A percentile compares a stretch with the other conserved stretches of the same genome.
Conservation (phyloP, 2,329 filamentous ascomycete species). For the Verticillium nubilum region DNA sequence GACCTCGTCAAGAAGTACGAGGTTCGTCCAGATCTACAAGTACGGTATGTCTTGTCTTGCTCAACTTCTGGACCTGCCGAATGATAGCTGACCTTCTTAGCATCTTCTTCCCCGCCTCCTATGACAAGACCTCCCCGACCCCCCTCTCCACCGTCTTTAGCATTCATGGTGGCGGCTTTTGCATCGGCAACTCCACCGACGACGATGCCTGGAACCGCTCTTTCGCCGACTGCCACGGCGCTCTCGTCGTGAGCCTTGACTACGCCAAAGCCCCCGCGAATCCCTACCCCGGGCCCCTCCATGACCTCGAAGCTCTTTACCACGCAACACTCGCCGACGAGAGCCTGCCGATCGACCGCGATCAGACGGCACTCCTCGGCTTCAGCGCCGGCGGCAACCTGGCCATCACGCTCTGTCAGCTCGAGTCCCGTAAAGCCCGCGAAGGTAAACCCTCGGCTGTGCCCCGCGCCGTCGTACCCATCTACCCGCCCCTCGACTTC, state of each 20-base stretch:
- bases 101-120: slow-evolving; percentile 33
- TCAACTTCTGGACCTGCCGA: neutral
- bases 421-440: slow-evolving; percentile 14
- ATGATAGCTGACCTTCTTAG: slow-evolving; percentile 6
- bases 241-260: slow-evolving; percentile 41
- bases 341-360: slow-evolving; percentile 37
- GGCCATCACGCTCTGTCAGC: slow-evolving; percentile 32
- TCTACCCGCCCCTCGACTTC: slow-evolving; percentile 36
- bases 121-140: slow-evolving; percentile 21
- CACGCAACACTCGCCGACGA: slow-evolving; percentile 34
- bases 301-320: slow-evolving; percentile 40
- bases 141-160: slow-evolving; percentile 38
- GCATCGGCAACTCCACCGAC: slow-evolving; percentile 32
- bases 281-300: slow-evolving; percentile 36
- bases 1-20: slow-evolving; percentile 13
- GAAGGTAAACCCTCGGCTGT: neutral
- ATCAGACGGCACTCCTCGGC: slow-evolving; percentile 35
- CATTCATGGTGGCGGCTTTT: slow-evolving; percentile 48
- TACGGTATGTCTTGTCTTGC: slow-evolving; percentile 5
- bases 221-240: slow-evolving; percentile 31
- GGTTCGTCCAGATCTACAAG: slow-evolving; percentile 6
- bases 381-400: slow-evolving; percentile 49
- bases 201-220: slow-evolving; percentile 41
- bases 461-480: slow-evolving; percentile 27
- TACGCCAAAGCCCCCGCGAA: slow-evolving; percentile 40